Base-by-base conservation (phyloP, 768 basidiomycete genomes). In the Rubroboletus satanas region DNA sequence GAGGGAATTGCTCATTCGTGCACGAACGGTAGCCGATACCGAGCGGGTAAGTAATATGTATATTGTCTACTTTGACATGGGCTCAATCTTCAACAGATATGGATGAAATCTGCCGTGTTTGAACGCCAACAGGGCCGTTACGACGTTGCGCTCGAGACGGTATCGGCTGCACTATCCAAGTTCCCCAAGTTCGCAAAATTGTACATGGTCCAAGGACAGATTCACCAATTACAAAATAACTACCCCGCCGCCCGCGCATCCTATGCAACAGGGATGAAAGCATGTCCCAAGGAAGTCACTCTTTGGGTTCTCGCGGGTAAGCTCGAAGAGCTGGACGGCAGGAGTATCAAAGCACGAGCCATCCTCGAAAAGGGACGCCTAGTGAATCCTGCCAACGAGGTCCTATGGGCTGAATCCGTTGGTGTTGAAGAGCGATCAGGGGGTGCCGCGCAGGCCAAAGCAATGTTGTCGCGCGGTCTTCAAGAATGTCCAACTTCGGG, bases 91-190 rank as follows among this genome's bases (percentile, higher is more conserved):
- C 7, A 7, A 9, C 65, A 96, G 93, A 98, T 99, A 49, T 99
- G 96, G 97, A 93, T 98, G 94, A 98, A 99, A 70, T 93, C 91
- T 1, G 94, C 91, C 2, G 91, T 92, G 1, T 94, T 99, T 62
- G 94, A 98, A 66, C 82, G 95, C 10, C 90, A 96, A 67, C 91
- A 94, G 69, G 87, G 87, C 2, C 82, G 87, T 58, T 76, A 84
- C 6, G 78, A 82, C 15, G 80, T 77, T 1, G 93, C 96, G 0
- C 79, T 98, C 18, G 75, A 84, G 57, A 93, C 88, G 0, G 78
- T 93, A 11, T 74, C 83, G 15, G 77, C 80, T 3, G 96, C 93
- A 0, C 78, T 98, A 29, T 71, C 74, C 48, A 94, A 88, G 67
- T 98, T 90, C 80, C 88, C 93, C 1, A 84, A 85, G 59, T 95